Evolutionary conservation across 2,329 filamentous ascomycete genomes (phyloP), one percentile per base, ranked within the genome.

Genomic region (Stagonosporopsis cucurbitacearum): DNA sequence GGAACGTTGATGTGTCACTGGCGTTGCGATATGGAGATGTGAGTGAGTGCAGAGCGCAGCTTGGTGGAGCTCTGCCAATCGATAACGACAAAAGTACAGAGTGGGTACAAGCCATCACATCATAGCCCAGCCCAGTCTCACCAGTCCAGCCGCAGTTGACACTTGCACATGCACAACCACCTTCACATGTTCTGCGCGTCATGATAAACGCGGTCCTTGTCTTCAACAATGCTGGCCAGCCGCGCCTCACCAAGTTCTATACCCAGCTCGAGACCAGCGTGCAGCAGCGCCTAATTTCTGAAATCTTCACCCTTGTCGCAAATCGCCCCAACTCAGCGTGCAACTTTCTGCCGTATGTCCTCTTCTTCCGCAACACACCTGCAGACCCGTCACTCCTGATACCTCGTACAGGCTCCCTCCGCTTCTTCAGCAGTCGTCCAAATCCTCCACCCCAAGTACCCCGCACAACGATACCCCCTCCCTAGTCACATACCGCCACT

Each of bases 171-270:
- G 15, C 36, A 26, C 11, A 43, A 4, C 3, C 47, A 43, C 48
- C 20, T 28, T 17, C 46, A 40, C 44, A 58, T 19, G 36, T 35
- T 8, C 33, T 25, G 20, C 48, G n/a, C 60, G 60, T 54, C 66
- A 99, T 99, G 95, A 98, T 99, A 78, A 99, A 96, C 82, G 95
- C 96, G 28, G 94, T 99, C 59, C 84, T 99, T 64, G 94, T 99
- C 75, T 99, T 99, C 83, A 99, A 99, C 74, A 96, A 96, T 81
- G 92, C 94, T 69, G 95, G 95, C 62, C 94, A 99, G 78, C 94
- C 95, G 33, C 89, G 95, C 52, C 84, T 99, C 75, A 98, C 94
- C 68, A 98, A 98, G 72, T 99, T 99, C 82, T 99, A 99, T 77
- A 97, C 94, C 2, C 94, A 98, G 75, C 87, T 99, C 65, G 95